Conservation (phyloP, 1,139 yeast species). For the Lodderomyces parapsilosis region DNA sequence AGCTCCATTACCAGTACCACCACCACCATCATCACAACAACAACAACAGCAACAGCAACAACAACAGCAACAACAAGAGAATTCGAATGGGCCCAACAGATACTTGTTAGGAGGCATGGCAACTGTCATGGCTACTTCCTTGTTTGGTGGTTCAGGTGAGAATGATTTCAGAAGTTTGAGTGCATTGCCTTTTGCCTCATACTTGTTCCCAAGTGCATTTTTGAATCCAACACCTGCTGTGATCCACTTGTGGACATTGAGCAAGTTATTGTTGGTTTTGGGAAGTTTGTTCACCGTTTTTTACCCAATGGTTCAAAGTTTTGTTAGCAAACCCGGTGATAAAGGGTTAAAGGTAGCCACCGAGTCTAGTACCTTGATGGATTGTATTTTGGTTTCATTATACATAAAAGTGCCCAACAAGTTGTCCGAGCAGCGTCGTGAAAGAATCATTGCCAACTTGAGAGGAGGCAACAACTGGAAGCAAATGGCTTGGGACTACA, state of each 20-base stretch:
- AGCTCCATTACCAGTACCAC: slow-evolving; percentile 23
- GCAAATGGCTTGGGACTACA: slow-evolving; percentile 27
- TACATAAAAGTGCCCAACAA: slow-evolving; percentile 32
- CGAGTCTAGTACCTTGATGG: slow-evolving; percentile 3
- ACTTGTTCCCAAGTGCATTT: slow-evolving; percentile 25
- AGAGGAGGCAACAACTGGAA: slow-evolving; percentile 21
- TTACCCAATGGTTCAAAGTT: slow-evolving; percentile 21
- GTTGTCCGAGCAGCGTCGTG: slow-evolving; percentile 19
- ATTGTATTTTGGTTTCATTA: slow-evolving; percentile 28
- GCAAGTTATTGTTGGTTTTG: slow-evolving; percentile 26
- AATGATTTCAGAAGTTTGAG: slow-evolving; percentile 42
- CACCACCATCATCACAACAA: slow-evolving; percentile 13
- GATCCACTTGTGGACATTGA: slow-evolving; percentile 27
- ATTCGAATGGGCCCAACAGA: slow-evolving; percentile 26
- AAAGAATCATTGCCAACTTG: slow-evolving; percentile 22
- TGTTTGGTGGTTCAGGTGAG: slow-evolving; percentile 35
- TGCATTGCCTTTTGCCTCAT: slow-evolving; percentile 31
- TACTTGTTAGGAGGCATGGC: slow-evolving; percentile 57
- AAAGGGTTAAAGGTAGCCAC: slow-evolving; percentile 4
- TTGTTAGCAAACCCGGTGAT: not conserved
- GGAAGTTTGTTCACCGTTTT: slow-evolving; percentile 26
- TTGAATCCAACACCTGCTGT: slow-evolving; percentile 24
- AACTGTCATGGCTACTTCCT: slow-evolving; percentile 49
- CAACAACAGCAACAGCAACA: slow-evolving; percentile 10
- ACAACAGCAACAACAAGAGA: slow-evolving; percentile 9